Conservation (phyloP, 176 grass and related monocot genomes). For the Microstegium vimineum region DNA sequence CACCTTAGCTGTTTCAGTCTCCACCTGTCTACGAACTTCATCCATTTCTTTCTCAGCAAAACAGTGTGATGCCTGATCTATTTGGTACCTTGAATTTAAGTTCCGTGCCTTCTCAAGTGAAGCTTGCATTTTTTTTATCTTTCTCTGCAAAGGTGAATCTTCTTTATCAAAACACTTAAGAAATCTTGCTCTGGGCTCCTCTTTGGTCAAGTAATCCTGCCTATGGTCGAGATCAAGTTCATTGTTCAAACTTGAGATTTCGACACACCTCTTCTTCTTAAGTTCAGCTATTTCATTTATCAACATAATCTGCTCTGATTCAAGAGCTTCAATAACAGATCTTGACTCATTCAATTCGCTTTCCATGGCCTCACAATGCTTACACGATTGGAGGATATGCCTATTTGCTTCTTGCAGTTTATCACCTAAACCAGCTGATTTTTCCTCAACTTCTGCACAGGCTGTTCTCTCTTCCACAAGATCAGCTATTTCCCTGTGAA, state of each 20-base stretch:
- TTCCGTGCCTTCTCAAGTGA: constrained; percentile 69
- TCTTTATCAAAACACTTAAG: constrained; percentile 54
- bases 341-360: constrained; percentile 54
- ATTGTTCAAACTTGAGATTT: constrained; percentile 49
- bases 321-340: constrained; percentile 79
- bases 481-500: constrained; percentile 67
- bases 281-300: constrained; percentile 72
- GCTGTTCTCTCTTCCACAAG: constrained; percentile 69
- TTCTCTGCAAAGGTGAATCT: constrained; percentile 79
- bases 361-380: constrained; percentile 34
- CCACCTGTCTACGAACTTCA: constrained; percentile 84
- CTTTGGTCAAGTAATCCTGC: constrained; percentile 24
- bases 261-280: constrained; percentile 39
- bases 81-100: constrained; percentile 60
- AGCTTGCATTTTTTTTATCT: constrained; percentile 90
- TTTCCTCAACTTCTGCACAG: constrained; percentile 40
- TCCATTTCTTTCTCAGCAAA: constrained; percentile 86
- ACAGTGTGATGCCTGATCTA: constrained; percentile 64
- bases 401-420: constrained; percentile 47
- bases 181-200: constrained; percentile 42
- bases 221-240: constrained; percentile 27
- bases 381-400: constrained; percentile 25
- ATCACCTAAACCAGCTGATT: constrained; percentile 27
- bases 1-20: constrained; percentile 89
- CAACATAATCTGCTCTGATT: constrained; percentile 67